These are phyloP conservation scores for Trypanosoma brucei DNA, from an alignment of 208 protist genomes.

Conservation along the genomic window DNA sequence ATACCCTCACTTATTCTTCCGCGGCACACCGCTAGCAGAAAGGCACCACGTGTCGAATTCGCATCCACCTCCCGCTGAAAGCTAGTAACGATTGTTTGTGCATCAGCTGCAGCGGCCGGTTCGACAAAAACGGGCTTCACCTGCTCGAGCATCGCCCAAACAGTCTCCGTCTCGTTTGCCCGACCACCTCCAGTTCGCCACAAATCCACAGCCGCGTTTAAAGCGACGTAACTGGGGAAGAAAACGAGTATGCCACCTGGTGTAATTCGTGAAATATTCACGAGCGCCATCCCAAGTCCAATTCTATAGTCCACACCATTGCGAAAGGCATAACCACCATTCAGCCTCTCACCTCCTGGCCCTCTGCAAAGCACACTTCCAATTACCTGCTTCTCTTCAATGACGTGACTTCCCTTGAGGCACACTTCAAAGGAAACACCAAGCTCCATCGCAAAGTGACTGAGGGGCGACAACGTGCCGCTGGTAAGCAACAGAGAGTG, in stretches of 20 bases:
- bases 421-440: conserved; percentile 72
- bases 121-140: conserved; percentile 88
- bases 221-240: conserved; percentile 92
- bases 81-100: conserved; percentile 44
- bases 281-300: conserved; percentile 75
- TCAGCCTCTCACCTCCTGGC: conserved; percentile 69
- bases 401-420: conserved; percentile 92
- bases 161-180: conserved; percentile 30
- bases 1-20: conserved; percentile 97
- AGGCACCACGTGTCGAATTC: conserved; percentile 58
- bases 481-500: conserved; percentile 91
- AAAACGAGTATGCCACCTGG: conserved; percentile 96
- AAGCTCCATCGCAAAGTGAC: conserved; percentile 91
- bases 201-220: conserved; percentile 66
- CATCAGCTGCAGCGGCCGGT: conserved; percentile 46
- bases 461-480: conserved; percentile 95
- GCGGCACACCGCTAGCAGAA: conserved; percentile 96
- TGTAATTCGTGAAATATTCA: conserved; percentile 86
- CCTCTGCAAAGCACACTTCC: conserved; percentile 61
- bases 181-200: conserved; percentile 58
- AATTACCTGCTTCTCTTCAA: conserved; percentile 67
- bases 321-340: conserved; percentile 80
- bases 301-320: conserved; percentile 69
- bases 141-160: conserved; percentile 78
- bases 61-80: conserved; percentile 75